Evolutionary conservation across 2,329 filamentous ascomycete genomes (phyloP).

Genomic region (Lasiodiplodia citricola): DNA sequence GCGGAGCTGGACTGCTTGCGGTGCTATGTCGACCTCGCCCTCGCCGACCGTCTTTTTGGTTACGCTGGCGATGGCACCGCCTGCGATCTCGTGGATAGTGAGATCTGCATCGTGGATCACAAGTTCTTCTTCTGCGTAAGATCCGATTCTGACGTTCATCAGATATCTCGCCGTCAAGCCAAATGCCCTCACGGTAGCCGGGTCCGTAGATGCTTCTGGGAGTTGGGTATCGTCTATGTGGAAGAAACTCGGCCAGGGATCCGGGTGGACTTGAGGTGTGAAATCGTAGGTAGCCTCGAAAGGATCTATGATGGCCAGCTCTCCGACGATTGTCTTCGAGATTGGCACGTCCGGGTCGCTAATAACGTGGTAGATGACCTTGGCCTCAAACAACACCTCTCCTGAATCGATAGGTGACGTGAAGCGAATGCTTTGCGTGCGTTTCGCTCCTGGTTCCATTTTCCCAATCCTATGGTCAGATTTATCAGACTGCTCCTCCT

Average conservation of each 20-base stretch:
- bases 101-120: constrained; percentile 69
- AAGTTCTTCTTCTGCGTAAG: constrained; percentile 72
- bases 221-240: constrained; percentile 56
- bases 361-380: constrained; percentile 76
- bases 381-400: constrained; percentile 72
- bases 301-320: constrained; percentile 76
- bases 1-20: constrained; percentile 73
- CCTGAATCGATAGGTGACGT: constrained; percentile 51
- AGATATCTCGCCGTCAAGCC: constrained; percentile 84
- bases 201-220: constrained; percentile 40
- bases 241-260: constrained; percentile 89
- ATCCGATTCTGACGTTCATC: constrained; percentile 72
- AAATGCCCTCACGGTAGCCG: constrained; percentile 39
- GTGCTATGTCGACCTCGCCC: constrained; percentile 53
- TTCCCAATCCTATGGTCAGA: constrained; percentile 45
- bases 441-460: constrained; percentile 39
- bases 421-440: constrained; percentile 45
- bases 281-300: constrained; percentile 95
- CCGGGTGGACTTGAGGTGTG: constrained; percentile 75
- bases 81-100: constrained; percentile 63
- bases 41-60: constrained; percentile 35
- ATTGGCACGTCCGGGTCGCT: constrained; percentile 83
- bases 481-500: constrained; percentile 38
- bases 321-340: constrained; percentile 71
- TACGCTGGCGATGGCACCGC: constrained; percentile 64